Conservation (phyloP, 2,329 filamentous ascomycete species). For the Cytospora paraplurivora region DNA sequence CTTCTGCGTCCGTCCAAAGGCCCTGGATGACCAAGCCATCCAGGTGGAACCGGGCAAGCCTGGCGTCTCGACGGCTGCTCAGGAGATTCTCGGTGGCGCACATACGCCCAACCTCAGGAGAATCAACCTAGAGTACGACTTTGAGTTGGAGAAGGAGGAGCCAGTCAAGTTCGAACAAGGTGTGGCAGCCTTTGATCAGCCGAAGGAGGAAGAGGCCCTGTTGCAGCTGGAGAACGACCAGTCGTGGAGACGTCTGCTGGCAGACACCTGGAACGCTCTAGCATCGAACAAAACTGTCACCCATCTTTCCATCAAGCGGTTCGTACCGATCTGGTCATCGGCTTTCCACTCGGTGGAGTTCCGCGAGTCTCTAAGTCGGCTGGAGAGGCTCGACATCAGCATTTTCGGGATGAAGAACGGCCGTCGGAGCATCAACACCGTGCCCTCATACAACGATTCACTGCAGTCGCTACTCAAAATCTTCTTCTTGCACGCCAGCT, state of each 20-base stretch:
- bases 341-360: conserved; percentile 22
- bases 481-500: conserved; percentile 26
- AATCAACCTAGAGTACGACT: conserved; percentile 24
- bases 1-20: conserved; percentile 15
- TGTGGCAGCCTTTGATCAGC: conserved; percentile 20
- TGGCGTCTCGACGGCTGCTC: conserved; percentile 20
- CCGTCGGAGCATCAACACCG: conserved; percentile 26
- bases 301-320: conserved; percentile 20
- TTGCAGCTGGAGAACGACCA: conserved; percentile 27
- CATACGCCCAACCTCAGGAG: conserved; percentile 20
- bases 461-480: conserved; percentile 28
- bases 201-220: conserved; percentile 24
- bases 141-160: conserved; percentile 15
- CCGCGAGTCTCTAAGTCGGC: conserved; percentile 16
- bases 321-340: conserved; percentile 26
- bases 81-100: conserved; percentile 21
- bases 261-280: conserved; percentile 24
- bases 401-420: conserved; percentile 25
- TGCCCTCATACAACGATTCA: conserved; percentile 26
- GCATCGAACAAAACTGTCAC: conserved; percentile 21
- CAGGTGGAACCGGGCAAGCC: conserved; percentile 9
- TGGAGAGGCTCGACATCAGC: conserved; percentile 22
- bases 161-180: conserved; percentile 12
- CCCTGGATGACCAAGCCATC: conserved; percentile 9
- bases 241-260: conserved; percentile 25